Percentiles rank a stretch among this genome's conserved stretches.
Evolutionary conservation across 768 basidiomycete species (phyloP).

Genomic region (Lentinula edodes): DNA sequence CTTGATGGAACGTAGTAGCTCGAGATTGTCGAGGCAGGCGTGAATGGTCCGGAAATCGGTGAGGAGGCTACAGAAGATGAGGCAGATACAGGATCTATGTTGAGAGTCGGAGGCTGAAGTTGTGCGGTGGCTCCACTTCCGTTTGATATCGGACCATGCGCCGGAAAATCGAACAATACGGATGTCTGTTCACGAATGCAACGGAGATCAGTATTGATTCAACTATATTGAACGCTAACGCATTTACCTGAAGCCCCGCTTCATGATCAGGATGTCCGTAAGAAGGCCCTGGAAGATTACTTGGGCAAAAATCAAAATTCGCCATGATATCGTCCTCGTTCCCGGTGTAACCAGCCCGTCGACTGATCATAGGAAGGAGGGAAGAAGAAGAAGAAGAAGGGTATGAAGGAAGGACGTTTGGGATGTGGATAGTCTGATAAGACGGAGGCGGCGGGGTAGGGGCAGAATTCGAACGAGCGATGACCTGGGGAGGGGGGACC

Average conservation of each 20-base stretch:
- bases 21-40: slow-evolving; percentile 33
- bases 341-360: slow-evolving; percentile 49
- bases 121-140: neutral
- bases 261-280: slow-evolving; percentile 26
- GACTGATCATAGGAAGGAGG: slow-evolving; percentile 51
- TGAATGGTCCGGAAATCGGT: slow-evolving; percentile 42
- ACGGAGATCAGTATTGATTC: slow-evolving; percentile 7
- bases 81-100: slow-evolving; percentile 31
- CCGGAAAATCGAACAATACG: slow-evolving; percentile 34
- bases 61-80: slow-evolving; percentile 45
- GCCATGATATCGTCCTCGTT: slow-evolving; percentile 37
- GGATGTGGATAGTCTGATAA: slow-evolving; percentile 64
- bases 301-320: slow-evolving; percentile 49
- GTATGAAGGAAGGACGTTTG: slow-evolving; percentile 60
- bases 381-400: slow-evolving; percentile 57
- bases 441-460: slow-evolving; percentile 56
- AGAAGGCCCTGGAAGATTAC: slow-evolving; percentile 27
- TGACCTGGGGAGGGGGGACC: slow-evolving; percentile 28
- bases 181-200: slow-evolving; percentile 30
- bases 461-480: slow-evolving; percentile 41
- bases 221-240: slow-evolving; percentile 7
- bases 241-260: slow-evolving; percentile 39
- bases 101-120: slow-evolving; percentile 32
- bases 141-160: neutral
- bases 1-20: slow-evolving; percentile 17